Evolutionary conservation across 352 stramenopile species (phyloP), one percentile per base, ranked within the genome.

Genomic region (Globisporangium camurandrum): DNA sequence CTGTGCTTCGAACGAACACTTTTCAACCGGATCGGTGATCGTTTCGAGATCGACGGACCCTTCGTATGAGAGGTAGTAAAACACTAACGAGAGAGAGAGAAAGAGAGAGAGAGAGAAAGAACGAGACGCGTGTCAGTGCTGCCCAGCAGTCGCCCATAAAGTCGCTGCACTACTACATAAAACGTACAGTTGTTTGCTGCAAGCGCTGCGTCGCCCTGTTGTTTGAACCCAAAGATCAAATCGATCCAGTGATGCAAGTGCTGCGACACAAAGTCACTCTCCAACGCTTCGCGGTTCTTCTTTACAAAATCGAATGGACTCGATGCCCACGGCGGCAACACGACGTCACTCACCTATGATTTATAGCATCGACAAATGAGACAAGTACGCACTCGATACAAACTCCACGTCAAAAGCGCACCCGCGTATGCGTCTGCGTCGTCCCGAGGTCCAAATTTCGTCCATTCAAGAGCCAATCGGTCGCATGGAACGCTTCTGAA

Each of bases 221-320:
- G 95, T 57, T 97, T 98, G 67, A 77, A 95, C 26, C 97, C 97
- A 61, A 98, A 99, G 31, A 99, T 98, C 23, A 99, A 75, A 64
- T 99, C 95, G 57, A 99, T 98, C 97, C 97, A 99, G 51, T 97
- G 75, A 44, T 98, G 93, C 14, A 99, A 57, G 66, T 97, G 89
- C 41, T 86, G 59, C 23, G 93, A 98, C 20, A 97, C 96, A 57
- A 97, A 84, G 38, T 98, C 94, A 56, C 88, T 98, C 60, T 99
- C 96, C 2, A 99, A 75, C 14, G 96, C 96, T 39, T 92, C 82
- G 11, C 95, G 82, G 62, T 98, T 93, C 24, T 95, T 89, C 44
- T 84, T 70, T 36, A 99, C 69, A 67, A 92, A 92, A 8, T 75
- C 71, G 46, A 74, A 67, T 17, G 95, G 72, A 23, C 67, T 91